phyloP scores from a whole-genome alignment of 441 rosid species.

The Populus trichocarpa region DNA sequence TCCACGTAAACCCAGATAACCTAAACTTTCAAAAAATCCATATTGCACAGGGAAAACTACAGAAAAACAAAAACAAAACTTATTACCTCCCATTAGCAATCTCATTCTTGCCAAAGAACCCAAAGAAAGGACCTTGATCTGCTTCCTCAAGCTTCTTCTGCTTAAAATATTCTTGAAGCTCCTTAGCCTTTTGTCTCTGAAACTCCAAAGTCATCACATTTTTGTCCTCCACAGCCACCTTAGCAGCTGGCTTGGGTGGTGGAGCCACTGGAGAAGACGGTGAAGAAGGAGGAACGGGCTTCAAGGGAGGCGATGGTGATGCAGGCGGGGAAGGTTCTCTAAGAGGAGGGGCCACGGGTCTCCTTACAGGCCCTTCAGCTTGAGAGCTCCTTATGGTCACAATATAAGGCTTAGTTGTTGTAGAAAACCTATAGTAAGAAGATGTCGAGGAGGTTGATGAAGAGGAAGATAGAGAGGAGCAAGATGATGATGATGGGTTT shows the following conservation, averaged over 20 bases:
- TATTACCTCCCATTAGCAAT: constrained; percentile 81
- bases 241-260: constrained; percentile 26
- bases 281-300: constrained; percentile 37
- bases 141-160: constrained; percentile 80
- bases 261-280: constrained; percentile 28
- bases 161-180: constrained; percentile 81
- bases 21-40: neutral
- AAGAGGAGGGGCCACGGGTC: constrained; percentile 68
- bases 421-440: constrained; percentile 36
- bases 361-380: constrained; percentile 70
- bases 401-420: constrained; percentile 32
- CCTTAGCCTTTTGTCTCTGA: constrained; percentile 86
- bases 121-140: constrained; percentile 83
- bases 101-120: constrained; percentile 76
- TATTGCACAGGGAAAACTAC: neutral
- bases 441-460: constrained; percentile 29
- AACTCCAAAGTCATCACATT: constrained; percentile 61
- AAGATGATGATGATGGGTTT: constrained; percentile 29
- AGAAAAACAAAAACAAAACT: no score
- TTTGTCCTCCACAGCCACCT: constrained; percentile 34
- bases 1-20: neutral
- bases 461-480: constrained; percentile 33
- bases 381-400: constrained; percentile 64
- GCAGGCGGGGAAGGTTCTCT: constrained; percentile 40
- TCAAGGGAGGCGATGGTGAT: constrained; percentile 24